Base-by-base conservation (phyloP, 768 basidiomycete species). In the Lactarius quietus region DNA sequence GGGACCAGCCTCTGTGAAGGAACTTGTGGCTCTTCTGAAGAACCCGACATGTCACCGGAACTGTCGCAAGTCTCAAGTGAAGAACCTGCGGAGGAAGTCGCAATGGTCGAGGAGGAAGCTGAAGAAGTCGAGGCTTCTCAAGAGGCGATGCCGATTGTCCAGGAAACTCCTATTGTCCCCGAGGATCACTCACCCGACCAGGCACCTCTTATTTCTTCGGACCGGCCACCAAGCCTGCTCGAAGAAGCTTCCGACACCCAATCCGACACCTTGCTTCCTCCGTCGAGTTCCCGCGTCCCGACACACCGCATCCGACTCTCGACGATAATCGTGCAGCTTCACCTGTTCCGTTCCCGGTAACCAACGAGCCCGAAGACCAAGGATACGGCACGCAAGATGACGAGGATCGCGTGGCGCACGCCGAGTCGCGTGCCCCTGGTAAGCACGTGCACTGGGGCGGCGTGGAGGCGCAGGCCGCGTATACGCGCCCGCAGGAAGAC, bases 321-420 rank as follows among this genome's bases (percentile, higher is more conserved):
- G 65, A 67, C 56, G 61, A 68, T 10, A n/a, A 35, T 8, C 61
- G 41, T 1, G 20, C 28, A 17, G 54, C 52, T 6, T 54, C 60
- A 23, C 65, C 65, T 7, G 53, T 66, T 31, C 66, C 68, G 20
- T 62, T 68, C 57, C 65, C 61, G 17, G 7, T 33, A 23, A 52
- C 59, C 31, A 33, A n/a, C 39, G 64, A 66, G 26, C 61, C 33
- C 43, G 68, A 68, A 35, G 68, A 68, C 57, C 68, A 67, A 39
- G 68, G 68, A 1, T 68, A 68, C 29, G 61, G 68, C 17, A 68
- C 68, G 5, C 68, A 68, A 59, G 68, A 68, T 20, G 65, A 66
- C 45, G 68, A 68, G 23, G 68, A 68, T 23, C 59, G 64, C 41
- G 26, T 39, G 18, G 14, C 59, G 3, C 61, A 66, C 28, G 26